Evolutionary conservation across 768 basidiomycete genomes (phyloP), one percentile per base, ranked within the genome.

Genomic region (Suillus subluteus): DNA sequence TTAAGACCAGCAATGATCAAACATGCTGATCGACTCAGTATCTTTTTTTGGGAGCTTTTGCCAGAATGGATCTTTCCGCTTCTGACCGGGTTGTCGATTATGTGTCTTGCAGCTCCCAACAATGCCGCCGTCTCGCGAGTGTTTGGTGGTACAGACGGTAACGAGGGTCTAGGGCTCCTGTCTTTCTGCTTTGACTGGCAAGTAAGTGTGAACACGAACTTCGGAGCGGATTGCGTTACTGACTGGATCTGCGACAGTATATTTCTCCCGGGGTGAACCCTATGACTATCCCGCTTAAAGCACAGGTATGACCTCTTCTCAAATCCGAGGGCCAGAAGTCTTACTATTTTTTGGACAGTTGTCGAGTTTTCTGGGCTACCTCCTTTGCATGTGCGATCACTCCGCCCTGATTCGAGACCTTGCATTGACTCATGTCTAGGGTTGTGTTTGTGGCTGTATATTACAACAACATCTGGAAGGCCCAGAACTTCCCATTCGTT

Each of bases 131-230:
- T 89, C 71, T 89, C 88, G 4, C 86, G 87, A 62, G 70, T 91
- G 0, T 91, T 91, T 66, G 91, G 91, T 37, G 91, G 91, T 6
- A 78, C 84, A 3, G 80, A 85, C 41, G 88, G 83, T 38, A 91
- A 91, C 69, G 89, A 91, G 73, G 90, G 89, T 0, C 79, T 91
- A 48, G 89, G 90, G 0, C 70, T 91, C 23, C 65, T 87, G 48
- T 85, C 84, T 41, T 65, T 91, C 50, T 86, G 86, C n/a, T 83
- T 91, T 55, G 90, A 91, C 70, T 91, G 75, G 75, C 75, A 76
- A 26, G 64, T 65, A 21, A 63, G 55, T 64, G 37, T 62, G 64
- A 74, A 6, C 68, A 68, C 30, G 46, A 72, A n/a, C 70, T 75
- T 61, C 68, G 72, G 58, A 72, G 72, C 11, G 11, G 18, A 32